Evolutionary conservation across 2,329 filamentous ascomycete genomes (phyloP), one percentile per base, ranked within the genome.

Genomic region (Diplocarpon rosae): DNA sequence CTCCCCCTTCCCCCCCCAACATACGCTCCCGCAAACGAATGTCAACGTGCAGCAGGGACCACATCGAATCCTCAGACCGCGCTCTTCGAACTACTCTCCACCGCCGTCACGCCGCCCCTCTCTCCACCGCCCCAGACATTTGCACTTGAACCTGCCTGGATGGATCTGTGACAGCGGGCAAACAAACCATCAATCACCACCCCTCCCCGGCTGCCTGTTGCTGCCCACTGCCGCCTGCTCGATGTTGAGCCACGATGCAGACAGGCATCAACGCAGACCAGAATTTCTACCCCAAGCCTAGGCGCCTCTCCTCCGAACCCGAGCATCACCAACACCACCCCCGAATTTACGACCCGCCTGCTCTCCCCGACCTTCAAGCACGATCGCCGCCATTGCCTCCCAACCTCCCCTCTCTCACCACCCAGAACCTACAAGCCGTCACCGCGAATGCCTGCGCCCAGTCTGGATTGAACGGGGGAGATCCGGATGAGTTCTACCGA

Each of bases 401-500:
- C 13, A 59, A 58, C 34, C 48, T 59, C 5, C 48, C 56, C 33
- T 52, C 52, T 34, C 54, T 57, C 39, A 59, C 56, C 8, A 51
- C 53, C 12, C 49, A 55, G 35, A 60, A 60, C 27, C 37, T 59
- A 12, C 50, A 55, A 34, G 52, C 50, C 14, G 43, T 48, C 8
- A 52, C 49, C 11, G 28, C 52, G 42, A 55, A 57, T 54, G 56
- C 51, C 37, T 59, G 50, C 46, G 38, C 39, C 28, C 50, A 39
- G 34, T 31, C 43, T 16, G 46, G 37, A 28, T 45, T 53, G 38
- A 55, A 34, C 40, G 51, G 48, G 41, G 51, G 43, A 41, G 53
- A 57, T 24, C 71, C 70, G 31, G 68, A 69, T 59, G 69, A 72
- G 15, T 73, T 69, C 59, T 74, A 73, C 55, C 65, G 69, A 53